Percentiles rank a stretch among this genome's conserved stretches.
These are phyloP conservation scores for Alternaria alternata DNA, from an alignment of 2,329 filamentous ascomycete species.

Conservation along the genomic window DNA sequence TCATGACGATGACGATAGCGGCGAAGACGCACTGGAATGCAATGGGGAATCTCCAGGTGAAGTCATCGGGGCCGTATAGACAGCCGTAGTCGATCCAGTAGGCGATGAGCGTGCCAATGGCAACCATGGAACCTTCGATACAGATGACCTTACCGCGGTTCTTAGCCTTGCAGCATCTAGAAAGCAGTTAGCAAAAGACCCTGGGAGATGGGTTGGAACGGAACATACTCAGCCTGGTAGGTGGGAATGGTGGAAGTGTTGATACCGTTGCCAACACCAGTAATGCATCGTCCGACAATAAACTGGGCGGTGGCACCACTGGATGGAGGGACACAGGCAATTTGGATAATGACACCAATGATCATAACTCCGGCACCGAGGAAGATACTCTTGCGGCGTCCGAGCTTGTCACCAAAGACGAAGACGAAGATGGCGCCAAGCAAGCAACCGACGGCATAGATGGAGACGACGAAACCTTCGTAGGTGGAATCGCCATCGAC, in stretches of 20 bases:
- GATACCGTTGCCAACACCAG: conserved; percentile 63
- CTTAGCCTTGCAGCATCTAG: conserved; percentile 56
- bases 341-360: conserved; percentile 52
- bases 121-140: conserved; percentile 62
- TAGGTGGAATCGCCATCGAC: conserved; percentile 46
- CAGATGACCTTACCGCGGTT: conserved; percentile 68
- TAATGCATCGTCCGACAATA: conserved; percentile 61
- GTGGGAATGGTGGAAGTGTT: conserved; percentile 63
- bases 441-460: conserved; percentile 61
- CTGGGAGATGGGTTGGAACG: rapidly evolving
- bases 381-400: conserved; percentile 55
- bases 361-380: conserved; percentile 53
- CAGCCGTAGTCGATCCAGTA: conserved; percentile 62
- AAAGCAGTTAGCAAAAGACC: not conserved
- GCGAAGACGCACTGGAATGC: conserved; percentile 61
- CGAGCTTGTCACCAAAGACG: conserved; percentile 51
- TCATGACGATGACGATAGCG: conserved; percentile 42
- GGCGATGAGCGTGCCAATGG: conserved; percentile 59
- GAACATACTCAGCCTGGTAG: conserved; percentile 59
- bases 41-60: conserved; percentile 60
- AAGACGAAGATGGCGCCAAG: conserved; percentile 53
- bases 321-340: conserved; percentile 38
- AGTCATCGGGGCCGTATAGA: conserved; percentile 38
- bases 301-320: conserved; percentile 56
- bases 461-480: conserved; percentile 59